A percentile compares a stretch with the other conserved stretches of the same genome.
Evolutionary conservation across 2,329 filamentous ascomycete species (phyloP).

Genomic region (Ciborinia camelliae): DNA sequence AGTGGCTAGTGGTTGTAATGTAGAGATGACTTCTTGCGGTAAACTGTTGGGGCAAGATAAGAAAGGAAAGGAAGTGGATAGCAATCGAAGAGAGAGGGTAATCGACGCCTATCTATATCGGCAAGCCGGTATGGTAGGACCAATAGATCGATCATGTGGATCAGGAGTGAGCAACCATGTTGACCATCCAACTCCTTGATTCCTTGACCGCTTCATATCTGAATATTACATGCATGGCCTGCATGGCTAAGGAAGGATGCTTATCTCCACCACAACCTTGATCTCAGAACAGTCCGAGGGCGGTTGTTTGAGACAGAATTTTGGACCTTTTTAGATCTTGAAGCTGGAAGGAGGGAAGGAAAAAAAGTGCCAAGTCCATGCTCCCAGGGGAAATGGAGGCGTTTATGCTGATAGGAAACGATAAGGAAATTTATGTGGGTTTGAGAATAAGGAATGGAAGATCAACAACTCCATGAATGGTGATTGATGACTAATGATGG

Average conservation of each 20-base stretch:
- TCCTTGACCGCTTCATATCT: conserved; percentile 19
- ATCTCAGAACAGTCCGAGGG: conserved; percentile 2
- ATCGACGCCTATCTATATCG: conserved; percentile 8
- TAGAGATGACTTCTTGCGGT: background rate
- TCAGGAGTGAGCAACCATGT: background rate
- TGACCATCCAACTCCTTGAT: conserved; percentile 9
- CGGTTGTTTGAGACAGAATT: conserved; percentile 11
- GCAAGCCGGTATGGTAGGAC: background rate
- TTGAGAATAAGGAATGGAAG: conserved; percentile 7
- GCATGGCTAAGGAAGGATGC: conserved; percentile 9
- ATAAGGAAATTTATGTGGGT: conserved; percentile 17
- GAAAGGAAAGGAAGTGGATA: background rate
- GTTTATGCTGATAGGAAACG: conserved; percentile 17
- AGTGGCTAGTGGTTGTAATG: conserved; percentile 5
- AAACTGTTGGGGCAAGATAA: background rate
- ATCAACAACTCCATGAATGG: conserved; percentile 7
- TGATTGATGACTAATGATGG: background rate
- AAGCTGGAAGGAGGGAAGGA: background rate
- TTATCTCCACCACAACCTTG: conserved; percentile 10
- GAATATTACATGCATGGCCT: conserved; percentile 13
- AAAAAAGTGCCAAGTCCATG: conserved; percentile 1
- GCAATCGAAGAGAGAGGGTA: background rate
- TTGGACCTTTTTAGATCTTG: background rate
- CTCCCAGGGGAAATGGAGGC: background rate
- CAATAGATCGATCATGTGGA: background rate